These are phyloP conservation scores for Annulohypoxylon truncatum DNA, from an alignment of 2,329 filamentous ascomycete genomes.

Conservation along the genomic window DNA sequence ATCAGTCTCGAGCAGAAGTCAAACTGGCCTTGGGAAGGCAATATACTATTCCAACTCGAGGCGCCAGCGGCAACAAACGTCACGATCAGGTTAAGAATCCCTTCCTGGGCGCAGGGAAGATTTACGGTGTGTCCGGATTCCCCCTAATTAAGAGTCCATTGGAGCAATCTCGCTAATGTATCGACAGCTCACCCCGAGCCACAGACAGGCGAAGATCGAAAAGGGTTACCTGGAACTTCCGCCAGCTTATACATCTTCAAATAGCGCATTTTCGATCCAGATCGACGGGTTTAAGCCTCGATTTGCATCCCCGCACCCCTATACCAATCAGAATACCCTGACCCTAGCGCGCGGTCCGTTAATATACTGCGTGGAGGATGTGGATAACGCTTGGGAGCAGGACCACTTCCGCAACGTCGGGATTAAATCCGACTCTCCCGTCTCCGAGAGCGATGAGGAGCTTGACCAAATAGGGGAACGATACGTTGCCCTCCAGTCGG, in stretches of 20 bases:
- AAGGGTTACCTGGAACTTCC: constrained; percentile 64
- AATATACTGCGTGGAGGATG: constrained; percentile 70
- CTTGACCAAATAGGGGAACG: constrained; percentile 43
- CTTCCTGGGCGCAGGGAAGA: constrained; percentile 59
- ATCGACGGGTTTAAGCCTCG: constrained; percentile 60
- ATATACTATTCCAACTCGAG: constrained; percentile 59
- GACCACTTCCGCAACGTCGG: constrained; percentile 65
- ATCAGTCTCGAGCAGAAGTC: constrained; percentile 62
- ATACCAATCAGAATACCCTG: constrained; percentile 65
- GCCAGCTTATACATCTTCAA: constrained; percentile 53
- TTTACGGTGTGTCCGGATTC: constrained; percentile 45
- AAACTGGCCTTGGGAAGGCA: constrained; percentile 69
- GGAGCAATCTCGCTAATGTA: constrained; percentile 34
- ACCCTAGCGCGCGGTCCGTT: constrained; percentile 67
- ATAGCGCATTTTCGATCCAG: constrained; percentile 58
- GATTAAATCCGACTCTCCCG: constrained; percentile 42
- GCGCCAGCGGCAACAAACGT: constrained; percentile 49
- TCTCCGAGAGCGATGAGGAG: constrained; percentile 39
- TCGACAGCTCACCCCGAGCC: constrained; percentile 52
- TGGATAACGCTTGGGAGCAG: constrained; percentile 66
- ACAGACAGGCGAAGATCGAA: constrained; percentile 48
- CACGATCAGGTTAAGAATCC: constrained; percentile 64
- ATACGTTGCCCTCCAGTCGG: constrained; percentile 46
- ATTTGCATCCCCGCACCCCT: constrained; percentile 64
- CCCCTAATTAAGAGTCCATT: constrained; percentile 16